phyloP scores from a whole-genome alignment of 208 protist genomes.

The Acanthamoeba sp. region DNA sequence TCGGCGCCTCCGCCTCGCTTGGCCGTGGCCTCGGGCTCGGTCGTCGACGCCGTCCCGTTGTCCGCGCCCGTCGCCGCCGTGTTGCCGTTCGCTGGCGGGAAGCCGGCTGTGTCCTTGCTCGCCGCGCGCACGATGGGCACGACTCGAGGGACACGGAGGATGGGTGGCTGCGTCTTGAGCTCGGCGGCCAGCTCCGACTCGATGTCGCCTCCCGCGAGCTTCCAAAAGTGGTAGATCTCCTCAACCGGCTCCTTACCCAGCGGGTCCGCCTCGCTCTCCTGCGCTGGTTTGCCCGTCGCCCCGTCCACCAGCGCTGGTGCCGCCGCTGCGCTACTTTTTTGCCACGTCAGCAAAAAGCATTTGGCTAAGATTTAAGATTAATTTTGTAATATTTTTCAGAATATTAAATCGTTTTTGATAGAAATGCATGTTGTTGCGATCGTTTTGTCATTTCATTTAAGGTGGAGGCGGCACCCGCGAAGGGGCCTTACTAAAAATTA shows the following conservation, averaged over 20 bases:
- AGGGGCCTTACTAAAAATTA: conserved; percentile 1
- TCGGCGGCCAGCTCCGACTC: conserved; percentile 74
- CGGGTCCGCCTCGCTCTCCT: not conserved
- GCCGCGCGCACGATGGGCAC: not conserved
- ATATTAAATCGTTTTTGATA: too few relatives aligned
- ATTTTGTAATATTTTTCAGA: too few relatives aligned
- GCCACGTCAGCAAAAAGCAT: too few relatives aligned
- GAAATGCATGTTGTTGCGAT: too few relatives aligned
- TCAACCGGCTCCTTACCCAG: conserved; percentile 19
- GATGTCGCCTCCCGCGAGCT: conserved; percentile 77
- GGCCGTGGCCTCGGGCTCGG: not conserved
- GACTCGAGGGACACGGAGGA: conserved; percentile 76
- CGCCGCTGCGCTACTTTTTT: too few relatives aligned
- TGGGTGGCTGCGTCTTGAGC: conserved; percentile 62
- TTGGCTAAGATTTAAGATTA: too few relatives aligned
- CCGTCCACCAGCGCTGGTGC: too few relatives aligned
- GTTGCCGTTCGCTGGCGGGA: not conserved
- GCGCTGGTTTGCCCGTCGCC: too few relatives aligned
- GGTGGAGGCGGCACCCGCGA: not conserved
- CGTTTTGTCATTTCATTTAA: not conserved
- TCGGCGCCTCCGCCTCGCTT: not conserved
- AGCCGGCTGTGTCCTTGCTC: not conserved
- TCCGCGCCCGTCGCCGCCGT: not conserved
- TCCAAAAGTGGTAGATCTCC: conserved; percentile 80
- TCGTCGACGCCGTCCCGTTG: not conserved